Conservation (phyloP, 331 rosid species). For the Quercus tomentella region DNA sequence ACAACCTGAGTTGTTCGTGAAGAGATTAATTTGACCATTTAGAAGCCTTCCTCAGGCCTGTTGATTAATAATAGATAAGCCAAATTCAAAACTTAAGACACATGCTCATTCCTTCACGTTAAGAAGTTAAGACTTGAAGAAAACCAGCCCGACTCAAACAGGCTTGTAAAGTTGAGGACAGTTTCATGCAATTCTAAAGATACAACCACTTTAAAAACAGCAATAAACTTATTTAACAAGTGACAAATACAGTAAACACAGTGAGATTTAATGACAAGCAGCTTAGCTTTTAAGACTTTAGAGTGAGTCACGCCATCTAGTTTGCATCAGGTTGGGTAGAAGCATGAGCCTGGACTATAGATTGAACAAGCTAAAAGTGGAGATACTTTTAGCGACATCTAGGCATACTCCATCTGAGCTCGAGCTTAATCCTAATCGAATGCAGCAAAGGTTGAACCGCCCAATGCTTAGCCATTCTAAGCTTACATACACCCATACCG, state of each 20-base stretch:
- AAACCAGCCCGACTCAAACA: not conserved
- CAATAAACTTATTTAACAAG: not conserved
- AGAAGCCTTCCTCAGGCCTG: not conserved
- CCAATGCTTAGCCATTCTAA: not conserved
- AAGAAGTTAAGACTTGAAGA: not conserved
- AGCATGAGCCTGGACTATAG: not conserved
- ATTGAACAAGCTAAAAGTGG: too few relatives aligned
- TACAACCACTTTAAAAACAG: not conserved
- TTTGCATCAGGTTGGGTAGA: not conserved
- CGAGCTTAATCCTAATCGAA: not conserved
- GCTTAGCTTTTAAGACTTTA: not conserved
- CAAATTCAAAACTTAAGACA: not conserved
- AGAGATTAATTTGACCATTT: not conserved
- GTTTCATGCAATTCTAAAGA: not conserved
- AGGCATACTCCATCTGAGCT: not conserved
- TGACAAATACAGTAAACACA: not conserved
- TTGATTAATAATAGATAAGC: not conserved
- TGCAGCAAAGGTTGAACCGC: not conserved
- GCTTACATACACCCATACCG: not conserved
- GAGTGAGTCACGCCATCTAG: not conserved
- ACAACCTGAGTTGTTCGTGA: not conserved
- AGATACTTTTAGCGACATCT: not conserved
- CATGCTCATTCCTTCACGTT: not conserved
- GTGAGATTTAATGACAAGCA: not conserved
- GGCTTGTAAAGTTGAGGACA: not conserved